Evolutionary conservation across 1,284 basidiomycete species (phyloP), one percentile per base, ranked within the genome.

Genomic region (Amylostereum areolatum): DNA sequence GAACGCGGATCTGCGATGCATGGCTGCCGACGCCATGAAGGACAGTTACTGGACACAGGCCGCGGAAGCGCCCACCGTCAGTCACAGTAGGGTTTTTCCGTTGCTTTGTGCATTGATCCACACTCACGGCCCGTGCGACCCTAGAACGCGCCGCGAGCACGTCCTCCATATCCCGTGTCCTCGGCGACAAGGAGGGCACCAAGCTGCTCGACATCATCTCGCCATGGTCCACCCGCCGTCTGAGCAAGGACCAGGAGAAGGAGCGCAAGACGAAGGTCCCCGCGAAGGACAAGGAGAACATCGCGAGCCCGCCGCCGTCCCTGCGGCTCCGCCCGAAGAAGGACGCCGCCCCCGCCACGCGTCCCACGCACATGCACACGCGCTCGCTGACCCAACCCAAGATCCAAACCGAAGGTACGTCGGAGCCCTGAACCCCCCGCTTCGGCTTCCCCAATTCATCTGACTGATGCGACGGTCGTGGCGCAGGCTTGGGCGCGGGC

Each of bases 1-100:
- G 2, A 85, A 87, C 59, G 83, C 85, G 9, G 83, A 87, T 53
- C 59, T 83, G 37, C 75, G 90, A 2, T 83, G 81, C 57, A 86
- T 78, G 1, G 82, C 88, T 3, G 64, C 68, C 1, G 75, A 84
- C 47, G 81, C 81, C 0, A 77, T 89, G 62, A 65, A 59, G 12
- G 88, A 92, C 59, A 53, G 70, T 1, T 92, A 85, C 66, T 92
- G 89, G 81, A 64, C 64, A 1, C 55, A 53, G 27, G 41, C 52
- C 46, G 48, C 62, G 47, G 49, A 43, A 39, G 46, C 48, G 51
- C 18, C 18, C 18, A 18, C 18, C 18, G 18, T 18, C 18, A 18
- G 18, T 18, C 18, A 18, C 18, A 18, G 18, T 18, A 18, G 18
- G 18, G 18, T 18, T 18, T 18, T 18, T 18, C 18, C 18, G 18